A percentile compares a stretch with the other conserved stretches of the same genome.
Conservation (phyloP, 495 filamentous ascomycete species). For the Recurvomyces mirabilis region DNA sequence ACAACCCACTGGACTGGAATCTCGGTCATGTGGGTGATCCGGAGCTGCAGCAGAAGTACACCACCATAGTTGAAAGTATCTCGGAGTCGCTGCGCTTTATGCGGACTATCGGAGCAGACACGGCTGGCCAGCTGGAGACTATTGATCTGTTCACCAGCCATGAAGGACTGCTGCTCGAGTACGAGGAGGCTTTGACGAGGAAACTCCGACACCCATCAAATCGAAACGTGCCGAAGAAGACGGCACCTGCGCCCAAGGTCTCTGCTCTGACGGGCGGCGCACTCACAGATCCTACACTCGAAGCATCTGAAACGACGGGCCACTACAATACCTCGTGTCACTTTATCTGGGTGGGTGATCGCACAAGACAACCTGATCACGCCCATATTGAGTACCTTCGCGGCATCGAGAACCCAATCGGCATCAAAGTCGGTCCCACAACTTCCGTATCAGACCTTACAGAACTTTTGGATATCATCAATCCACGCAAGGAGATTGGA, state of each 20-base stretch:
- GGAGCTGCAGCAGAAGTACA: slow-evolving; percentile 71
- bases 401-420: slow-evolving; percentile 87
- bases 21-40: slow-evolving; percentile 86
- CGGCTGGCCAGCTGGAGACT: slow-evolving; percentile 71
- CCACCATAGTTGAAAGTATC: slow-evolving; percentile 69
- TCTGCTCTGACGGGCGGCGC: slow-evolving; percentile 15
- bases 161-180: slow-evolving; percentile 88
- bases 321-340: slow-evolving; percentile 73
- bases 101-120: slow-evolving; percentile 87
- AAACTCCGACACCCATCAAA: slow-evolving; percentile 52
- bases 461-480: slow-evolving; percentile 66
- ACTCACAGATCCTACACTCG: background rate
- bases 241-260: slow-evolving; percentile 6
- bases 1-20: slow-evolving; percentile 87
- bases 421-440: slow-evolving; percentile 86
- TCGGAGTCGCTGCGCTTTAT: slow-evolving; percentile 90
- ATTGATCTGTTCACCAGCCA: slow-evolving; percentile 93
- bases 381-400: slow-evolving; percentile 97
- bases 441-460: slow-evolving; percentile 65
- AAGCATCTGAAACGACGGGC: slow-evolving; percentile 48
- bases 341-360: slow-evolving; percentile 97
- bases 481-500: slow-evolving; percentile 67
- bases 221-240: slow-evolving; percentile 3
- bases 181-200: slow-evolving; percentile 78
- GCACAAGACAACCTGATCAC: slow-evolving; percentile 81